Evolutionary conservation across 139 green algal genomes (phyloP).

Genomic region (Chlorella vulgaris): DNA sequence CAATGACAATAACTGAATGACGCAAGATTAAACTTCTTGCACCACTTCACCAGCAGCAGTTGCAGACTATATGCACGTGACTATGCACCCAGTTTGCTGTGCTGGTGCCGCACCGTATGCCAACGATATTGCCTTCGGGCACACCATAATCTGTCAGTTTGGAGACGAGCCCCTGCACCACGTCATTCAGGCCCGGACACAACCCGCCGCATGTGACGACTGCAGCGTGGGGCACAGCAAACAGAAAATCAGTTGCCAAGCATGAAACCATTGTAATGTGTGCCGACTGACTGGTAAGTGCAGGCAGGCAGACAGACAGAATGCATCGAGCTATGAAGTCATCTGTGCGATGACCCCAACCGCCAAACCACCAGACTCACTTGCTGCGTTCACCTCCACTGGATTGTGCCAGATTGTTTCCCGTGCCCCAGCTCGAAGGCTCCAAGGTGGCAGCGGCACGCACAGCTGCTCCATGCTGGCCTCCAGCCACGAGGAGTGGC

Average conservation of each 20-base stretch:
- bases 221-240: neutral
- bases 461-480: conserved; percentile 64
- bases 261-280: too few species aligned
- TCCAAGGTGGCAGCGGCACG: conserved; percentile 83
- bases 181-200: conserved; percentile 98
- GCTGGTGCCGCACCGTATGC: conserved; percentile 74
- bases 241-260: too few species aligned
- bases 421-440: conserved; percentile 78
- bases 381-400: conserved; percentile 50
- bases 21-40: neutral
- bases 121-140: conserved; percentile 86
- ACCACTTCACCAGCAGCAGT: neutral
- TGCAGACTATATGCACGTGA: neutral
- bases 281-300: too few species aligned
- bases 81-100: neutral
- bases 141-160: conserved; percentile 93
- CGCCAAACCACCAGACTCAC: too few species aligned
- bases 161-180: conserved; percentile 89
- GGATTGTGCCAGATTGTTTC: conserved; percentile 91
- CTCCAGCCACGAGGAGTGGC: conserved; percentile 28
- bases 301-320: too few species aligned
- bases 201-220: conserved; percentile 97
- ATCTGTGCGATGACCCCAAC: too few species aligned
- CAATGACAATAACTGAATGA: neutral
- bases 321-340: too few species aligned